Conservation (phyloP, 768 basidiomycete genomes). For the Rhodotorula taiwanensis region DNA sequence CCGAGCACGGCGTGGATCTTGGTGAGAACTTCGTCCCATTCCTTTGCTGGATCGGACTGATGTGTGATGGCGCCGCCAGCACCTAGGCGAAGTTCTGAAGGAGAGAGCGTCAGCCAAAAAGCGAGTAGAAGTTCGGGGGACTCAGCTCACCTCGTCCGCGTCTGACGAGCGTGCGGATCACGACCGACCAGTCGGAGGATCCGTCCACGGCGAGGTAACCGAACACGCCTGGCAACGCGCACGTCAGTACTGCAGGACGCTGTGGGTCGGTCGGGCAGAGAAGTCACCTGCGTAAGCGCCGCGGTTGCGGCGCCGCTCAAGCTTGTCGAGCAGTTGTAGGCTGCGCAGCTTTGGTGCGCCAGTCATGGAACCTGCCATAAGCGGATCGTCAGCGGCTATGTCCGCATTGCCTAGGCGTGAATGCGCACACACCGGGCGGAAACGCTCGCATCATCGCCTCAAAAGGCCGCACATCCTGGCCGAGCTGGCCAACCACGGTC, state of each 20-base stretch:
- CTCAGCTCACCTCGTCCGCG: slow-evolving; percentile 23
- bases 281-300: slow-evolving; percentile 63
- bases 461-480: slow-evolving; percentile 64
- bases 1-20: slow-evolving; percentile 55
- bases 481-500: slow-evolving; percentile 72
- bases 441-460: slow-evolving; percentile 48
- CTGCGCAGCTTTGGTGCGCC: slow-evolving; percentile 93
- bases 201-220: slow-evolving; percentile 89
- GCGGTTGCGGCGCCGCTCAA: slow-evolving; percentile 62
- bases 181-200: slow-evolving; percentile 84
- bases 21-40: slow-evolving; percentile 91
- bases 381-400: too few relatives aligned
- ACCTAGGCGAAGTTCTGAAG: slow-evolving; percentile 52
- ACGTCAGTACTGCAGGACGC: not conserved
- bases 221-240: slow-evolving; percentile 57
- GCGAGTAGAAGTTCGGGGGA: slow-evolving; percentile 3
- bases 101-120: too few relatives aligned
- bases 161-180: slow-evolving; percentile 77
- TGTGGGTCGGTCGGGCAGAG: not conserved
- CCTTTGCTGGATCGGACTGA: slow-evolving; percentile 70
- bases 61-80: slow-evolving; percentile 97
- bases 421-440: slow-evolving; percentile 69
- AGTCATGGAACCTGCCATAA: slow-evolving; percentile 93
- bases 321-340: slow-evolving; percentile 73
- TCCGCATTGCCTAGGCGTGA: too few relatives aligned